These are phyloP conservation scores for Nepenthes mirabilis DNA, from an alignment of 148 eudicot species.

Conservation along the genomic window DNA sequence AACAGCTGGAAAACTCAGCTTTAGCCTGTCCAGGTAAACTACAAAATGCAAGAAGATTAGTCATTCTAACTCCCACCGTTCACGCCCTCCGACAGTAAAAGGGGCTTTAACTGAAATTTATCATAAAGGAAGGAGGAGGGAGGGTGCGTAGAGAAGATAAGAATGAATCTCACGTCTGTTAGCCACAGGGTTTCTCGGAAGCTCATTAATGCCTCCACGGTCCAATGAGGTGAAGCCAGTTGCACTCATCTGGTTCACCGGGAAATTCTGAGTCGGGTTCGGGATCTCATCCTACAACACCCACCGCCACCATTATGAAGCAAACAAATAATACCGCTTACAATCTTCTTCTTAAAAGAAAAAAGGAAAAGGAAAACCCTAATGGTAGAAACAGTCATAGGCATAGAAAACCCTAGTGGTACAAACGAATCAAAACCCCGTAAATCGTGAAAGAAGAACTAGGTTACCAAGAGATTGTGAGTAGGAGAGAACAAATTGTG, in stretches of 20 bases:
- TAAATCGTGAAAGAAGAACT: no score
- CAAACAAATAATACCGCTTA: conserved; percentile 6
- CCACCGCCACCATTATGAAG: no score
- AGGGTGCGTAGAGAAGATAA: neutral
- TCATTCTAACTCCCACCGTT: no score
- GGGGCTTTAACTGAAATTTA: no score
- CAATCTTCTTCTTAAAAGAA: neutral
- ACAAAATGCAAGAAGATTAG: no score
- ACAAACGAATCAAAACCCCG: no score
- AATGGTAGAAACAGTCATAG: neutral
- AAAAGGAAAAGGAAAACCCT: neutral
- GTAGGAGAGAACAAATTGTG: conserved; percentile 49
- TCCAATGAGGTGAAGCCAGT: conserved; percentile 21
- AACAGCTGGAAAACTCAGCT: no score
- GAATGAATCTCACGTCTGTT: conserved; percentile 57
- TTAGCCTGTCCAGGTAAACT: no score
- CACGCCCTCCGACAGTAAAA: no score
- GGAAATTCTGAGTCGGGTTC: no score
- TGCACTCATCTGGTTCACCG: neutral
- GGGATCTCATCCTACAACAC: no score
- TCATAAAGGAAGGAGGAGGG: no score
- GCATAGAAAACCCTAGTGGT: neutral
- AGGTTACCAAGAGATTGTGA: conserved; percentile 43
- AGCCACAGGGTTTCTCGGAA: conserved; percentile 56
- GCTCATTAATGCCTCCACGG: conserved; percentile 45